Percentiles rank a stretch among this genome's conserved stretches.
These are phyloP conservation scores for Citrus inodora DNA, from an alignment of 345 rosid genomes.

Conservation along the genomic window DNA sequence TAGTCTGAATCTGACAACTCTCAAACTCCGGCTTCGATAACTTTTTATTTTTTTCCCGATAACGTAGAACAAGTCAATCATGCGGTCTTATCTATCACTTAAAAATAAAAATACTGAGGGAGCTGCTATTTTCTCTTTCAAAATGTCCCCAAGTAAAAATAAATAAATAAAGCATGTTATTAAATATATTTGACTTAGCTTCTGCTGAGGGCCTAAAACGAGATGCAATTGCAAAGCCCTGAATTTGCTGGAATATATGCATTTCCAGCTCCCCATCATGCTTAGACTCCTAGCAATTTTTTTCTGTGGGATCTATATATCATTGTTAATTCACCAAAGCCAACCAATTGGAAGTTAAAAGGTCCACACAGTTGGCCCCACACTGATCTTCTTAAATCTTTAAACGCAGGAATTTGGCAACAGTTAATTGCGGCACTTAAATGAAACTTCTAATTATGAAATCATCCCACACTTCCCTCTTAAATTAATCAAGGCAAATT, in stretches of 20 bases:
- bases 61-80: too few species aligned
- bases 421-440: neutral
- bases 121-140: neutral
- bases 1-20: conserved; percentile 1
- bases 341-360: neutral
- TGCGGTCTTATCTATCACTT: too few species aligned
- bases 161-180: neutral
- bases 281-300: too few species aligned
- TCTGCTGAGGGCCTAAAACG: too few species aligned
- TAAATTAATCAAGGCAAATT: neutral
- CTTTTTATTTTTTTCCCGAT: neutral
- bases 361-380: neutral
- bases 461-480: neutral
- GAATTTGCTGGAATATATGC: too few species aligned
- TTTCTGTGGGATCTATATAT: neutral
- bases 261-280: too few species aligned
- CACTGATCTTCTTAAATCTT: neutral
- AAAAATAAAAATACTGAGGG: neutral
- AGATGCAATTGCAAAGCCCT: too few species aligned
- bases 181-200: neutral
- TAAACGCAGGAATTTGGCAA: neutral
- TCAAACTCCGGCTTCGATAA: neutral
- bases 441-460: conserved; percentile 3
- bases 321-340: neutral
- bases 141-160: neutral